Base-by-base conservation (phyloP, 2,329 filamentous ascomycete genomes). In the Penicillium corylophilum region DNA sequence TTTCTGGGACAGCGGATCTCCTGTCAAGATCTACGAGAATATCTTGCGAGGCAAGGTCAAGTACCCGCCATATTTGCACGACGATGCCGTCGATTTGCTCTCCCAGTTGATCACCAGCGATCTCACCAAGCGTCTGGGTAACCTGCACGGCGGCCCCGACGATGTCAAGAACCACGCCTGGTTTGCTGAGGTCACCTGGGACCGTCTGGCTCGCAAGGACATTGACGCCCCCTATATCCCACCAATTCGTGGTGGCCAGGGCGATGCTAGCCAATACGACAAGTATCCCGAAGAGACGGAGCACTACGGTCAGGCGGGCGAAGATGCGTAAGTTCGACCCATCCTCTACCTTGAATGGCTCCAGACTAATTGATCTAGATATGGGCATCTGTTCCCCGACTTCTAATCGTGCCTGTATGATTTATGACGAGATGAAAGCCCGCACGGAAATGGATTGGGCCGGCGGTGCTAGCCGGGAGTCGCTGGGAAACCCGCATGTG, bases 11-110 rank as follows among this genome's bases (percentile, higher is more conserved):
- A 90, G 89, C 64, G 94, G 93, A 49, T 96, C 90, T 40, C 93
- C 94, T 2, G 95, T 99, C 84, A 96, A 96, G 76, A 99, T 99
- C 67, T 99, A 99, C 77, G 94, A 99, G 78, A 99, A 99, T 72
- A 99, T 99, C 66, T 83, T 99, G 59, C 92, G 91, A 68, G 94
- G 93, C 54, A 87, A 89, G 64, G 89, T 99, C 73, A 97, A 96
- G 76, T 99, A 97, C 71, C 94, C 94, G 48, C 87, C 89, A 5
- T 99, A 97, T 71, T 89, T 99, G 65, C 90, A 97, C 69, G 86
- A 88, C 1, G 94, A 97, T 69, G 94, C 94, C 0, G 91, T 96
- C 69, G 89, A 97, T 71, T 80, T 99, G 51, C 83, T 99, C 31
- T 88, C 94, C 67, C 88, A 91, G 64, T 81, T 99, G 63, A 97